Conservation (phyloP, 306 rosid genomes). For the Gastrolobium bilobum region DNA sequence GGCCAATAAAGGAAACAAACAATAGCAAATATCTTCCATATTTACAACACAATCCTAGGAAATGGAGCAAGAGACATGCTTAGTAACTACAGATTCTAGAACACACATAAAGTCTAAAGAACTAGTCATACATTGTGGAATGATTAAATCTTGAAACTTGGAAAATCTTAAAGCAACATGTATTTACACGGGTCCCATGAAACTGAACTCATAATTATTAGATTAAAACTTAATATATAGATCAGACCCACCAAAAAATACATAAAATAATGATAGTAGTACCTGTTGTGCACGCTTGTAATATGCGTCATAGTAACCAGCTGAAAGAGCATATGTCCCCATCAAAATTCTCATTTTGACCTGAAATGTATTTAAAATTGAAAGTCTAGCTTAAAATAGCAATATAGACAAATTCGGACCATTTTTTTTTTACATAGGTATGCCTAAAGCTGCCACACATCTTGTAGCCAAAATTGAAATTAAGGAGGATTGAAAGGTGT, state of each 20-base stretch:
- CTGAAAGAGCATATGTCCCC: conserved; percentile 97
- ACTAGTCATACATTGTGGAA: background rate
- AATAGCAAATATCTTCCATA: no score
- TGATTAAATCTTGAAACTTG: conserved; percentile 6
- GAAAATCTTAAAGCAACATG: conserved; percentile 36
- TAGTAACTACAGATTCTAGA: conserved; percentile 1
- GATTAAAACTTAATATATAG: conserved; percentile 11
- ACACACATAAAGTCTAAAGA: background rate
- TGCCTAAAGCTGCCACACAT: conserved; percentile 29
- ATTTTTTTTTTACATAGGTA: conserved; percentile 4
- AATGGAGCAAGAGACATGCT: conserved; percentile 16
- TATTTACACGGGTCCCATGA: conserved; percentile 26
- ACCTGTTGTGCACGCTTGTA: conserved; percentile 99
- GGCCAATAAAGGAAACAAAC: no score
- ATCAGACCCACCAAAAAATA: conserved; percentile 27
- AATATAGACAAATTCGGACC: conserved; percentile 33
- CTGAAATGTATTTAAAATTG: conserved; percentile 56
- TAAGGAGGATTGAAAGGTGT: conserved; percentile 29
- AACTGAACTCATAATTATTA: conserved; percentile 38
- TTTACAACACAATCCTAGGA: background rate
- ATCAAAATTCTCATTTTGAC: conserved; percentile 97
- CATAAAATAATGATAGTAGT: conserved; percentile 34
- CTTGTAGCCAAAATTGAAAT: conserved; percentile 30
- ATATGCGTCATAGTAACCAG: conserved; percentile 98
- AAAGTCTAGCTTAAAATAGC: conserved; percentile 24